Percentiles rank a stretch among this genome's conserved stretches.
phyloP scores from a whole-genome alignment of 345 rosid species.

The Salix purpurea region DNA sequence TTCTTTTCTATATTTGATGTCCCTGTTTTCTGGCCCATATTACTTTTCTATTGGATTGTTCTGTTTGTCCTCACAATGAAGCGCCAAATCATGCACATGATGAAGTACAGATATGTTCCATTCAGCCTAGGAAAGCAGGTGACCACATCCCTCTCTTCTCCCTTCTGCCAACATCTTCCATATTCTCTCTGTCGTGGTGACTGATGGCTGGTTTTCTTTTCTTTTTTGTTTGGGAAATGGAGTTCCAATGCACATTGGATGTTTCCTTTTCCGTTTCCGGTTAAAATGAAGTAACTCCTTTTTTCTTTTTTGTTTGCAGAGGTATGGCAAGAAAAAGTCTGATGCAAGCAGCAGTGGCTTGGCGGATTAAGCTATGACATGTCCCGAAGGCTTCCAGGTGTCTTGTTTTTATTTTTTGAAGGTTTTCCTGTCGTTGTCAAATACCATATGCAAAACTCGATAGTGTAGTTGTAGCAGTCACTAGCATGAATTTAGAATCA shows the following conservation, averaged over 20 bases:
- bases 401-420: conserved; percentile 10
- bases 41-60: conserved; percentile 69
- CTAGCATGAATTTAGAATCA: background rate
- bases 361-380: conserved; percentile 30
- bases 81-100: conserved; percentile 64
- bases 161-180: background rate
- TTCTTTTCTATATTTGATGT: conserved; percentile 71
- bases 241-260: background rate
- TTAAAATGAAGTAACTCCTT: background rate
- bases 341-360: conserved; percentile 30
- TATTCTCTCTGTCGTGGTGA: background rate
- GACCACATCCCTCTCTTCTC: background rate
- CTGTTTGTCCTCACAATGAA: conserved; percentile 69
- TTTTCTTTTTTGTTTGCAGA: conserved; percentile 27
- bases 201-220: background rate
- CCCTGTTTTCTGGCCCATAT: conserved; percentile 87
- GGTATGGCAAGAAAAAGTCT: conserved; percentile 32
- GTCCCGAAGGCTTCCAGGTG: conserved; percentile 1
- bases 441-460: background rate
- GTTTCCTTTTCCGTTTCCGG: background rate
- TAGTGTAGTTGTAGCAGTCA: background rate
- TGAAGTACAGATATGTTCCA: conserved; percentile 61
- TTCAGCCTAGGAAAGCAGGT: conserved; percentile 59
- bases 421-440: background rate
- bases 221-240: too few relatives aligned